Base-by-base conservation (phyloP, 495 filamentous ascomycete species). In the Penicillium egyptiacum region DNA sequence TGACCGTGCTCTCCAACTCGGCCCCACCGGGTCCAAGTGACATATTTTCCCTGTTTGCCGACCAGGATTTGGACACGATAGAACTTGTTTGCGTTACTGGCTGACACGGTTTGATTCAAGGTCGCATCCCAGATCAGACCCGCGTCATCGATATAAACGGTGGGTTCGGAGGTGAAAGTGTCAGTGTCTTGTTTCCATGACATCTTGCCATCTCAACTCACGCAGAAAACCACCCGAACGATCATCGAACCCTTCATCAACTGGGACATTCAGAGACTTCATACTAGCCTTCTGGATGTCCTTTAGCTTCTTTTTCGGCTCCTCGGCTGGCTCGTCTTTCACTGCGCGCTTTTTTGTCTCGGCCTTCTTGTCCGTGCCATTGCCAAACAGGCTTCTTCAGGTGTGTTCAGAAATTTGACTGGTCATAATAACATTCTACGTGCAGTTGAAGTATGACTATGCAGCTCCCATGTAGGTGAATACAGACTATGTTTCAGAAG, bases 1-100 rank as follows among this genome's bases (percentile, higher is more conserved):
- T 89, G 83, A 4, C 90, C 90, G 30, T 51, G 61, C 54, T 91
- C 88, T 0, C 90, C 91, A 7, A 93, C 89, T 16, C 90, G 81
- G 12, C 91, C 91, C 88, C 86, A 93, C 12, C 87, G 80, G 3
- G 83, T 89, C 85, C 86, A 89, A 4, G 80, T 81, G 20, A 72
- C 58, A 71, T 76, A 87, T 6, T 65, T 48, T 8, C 14, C 39
- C 25, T 41, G 54, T 6, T 66, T 56, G 5, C 52, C 51, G 9
- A 63, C 59, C 7, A 81, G 57, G 16, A 75, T 45, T 68, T 88
- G 85, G 22, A 89, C 63, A 28, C 82, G 79, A 60, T 88, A 90
- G 66, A 91, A 91, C 52, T 91, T 91, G 70, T 90, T 90, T 55
- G 84, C 84, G 55, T 88, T 88, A 14, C 70, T 67, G 7, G 75